Conservation (phyloP, 2,329 filamentous ascomycete genomes). For the Fusarium keratoplasticum region DNA sequence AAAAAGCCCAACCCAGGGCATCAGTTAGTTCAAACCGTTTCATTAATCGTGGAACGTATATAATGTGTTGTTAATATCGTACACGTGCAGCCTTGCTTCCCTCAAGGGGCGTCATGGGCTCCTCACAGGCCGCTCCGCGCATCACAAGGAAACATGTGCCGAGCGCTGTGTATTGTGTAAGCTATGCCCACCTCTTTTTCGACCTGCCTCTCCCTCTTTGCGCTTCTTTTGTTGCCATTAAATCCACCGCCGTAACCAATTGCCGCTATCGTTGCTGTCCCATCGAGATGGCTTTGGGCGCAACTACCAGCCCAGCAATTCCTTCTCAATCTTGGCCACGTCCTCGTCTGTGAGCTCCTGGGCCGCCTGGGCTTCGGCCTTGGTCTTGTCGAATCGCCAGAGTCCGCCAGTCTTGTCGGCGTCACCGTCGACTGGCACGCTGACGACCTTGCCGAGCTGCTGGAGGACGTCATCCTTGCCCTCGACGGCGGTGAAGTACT, state of each 20-base stretch:
- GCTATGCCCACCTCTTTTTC: constrained; percentile 25
- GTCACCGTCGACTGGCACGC: constrained; percentile 64
- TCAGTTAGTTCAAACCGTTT: constrained; percentile 17
- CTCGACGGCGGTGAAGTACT: constrained; percentile 77
- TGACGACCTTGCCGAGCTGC: constrained; percentile 58
- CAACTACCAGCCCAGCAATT: constrained; percentile 54
- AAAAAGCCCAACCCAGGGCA: neutral
- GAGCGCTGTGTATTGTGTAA: constrained; percentile 34
- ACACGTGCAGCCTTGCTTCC: constrained; percentile 36
- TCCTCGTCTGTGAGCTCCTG: constrained; percentile 54
- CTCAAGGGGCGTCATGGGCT: neutral
- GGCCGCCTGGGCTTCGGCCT: constrained; percentile 54
- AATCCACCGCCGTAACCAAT: constrained; percentile 9
- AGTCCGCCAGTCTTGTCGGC: constrained; percentile 71
- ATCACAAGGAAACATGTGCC: constrained; percentile 19
- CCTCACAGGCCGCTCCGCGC: constrained; percentile 13
- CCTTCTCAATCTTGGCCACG: constrained; percentile 58
- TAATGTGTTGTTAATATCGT: constrained; percentile 30
- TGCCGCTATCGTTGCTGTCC: neutral
- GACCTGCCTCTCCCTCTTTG: neutral
- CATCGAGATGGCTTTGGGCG: constrained; percentile 7
- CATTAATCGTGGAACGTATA: constrained; percentile 37
- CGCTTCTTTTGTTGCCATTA: constrained; percentile 17
- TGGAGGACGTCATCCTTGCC: constrained; percentile 59
- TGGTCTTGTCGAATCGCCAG: constrained; percentile 67